These are phyloP conservation scores for Annulohypoxylon maeteangense DNA, from an alignment of 495 filamentous ascomycete genomes.

Conservation along the genomic window DNA sequence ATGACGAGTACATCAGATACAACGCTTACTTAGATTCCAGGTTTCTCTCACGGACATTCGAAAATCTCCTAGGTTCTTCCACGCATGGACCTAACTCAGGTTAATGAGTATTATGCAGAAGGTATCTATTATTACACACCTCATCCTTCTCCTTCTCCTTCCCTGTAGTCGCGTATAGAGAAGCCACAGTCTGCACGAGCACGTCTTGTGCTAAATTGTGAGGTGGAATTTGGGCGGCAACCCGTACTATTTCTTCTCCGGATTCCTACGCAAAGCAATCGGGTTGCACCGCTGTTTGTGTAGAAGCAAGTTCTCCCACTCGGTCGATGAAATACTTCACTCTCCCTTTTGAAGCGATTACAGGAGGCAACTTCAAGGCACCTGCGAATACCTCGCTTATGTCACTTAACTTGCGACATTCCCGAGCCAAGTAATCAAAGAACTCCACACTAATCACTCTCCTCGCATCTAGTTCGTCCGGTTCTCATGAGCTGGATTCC, in stretches of 20 bases:
- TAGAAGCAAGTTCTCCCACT: neutral
- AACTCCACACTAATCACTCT: neutral
- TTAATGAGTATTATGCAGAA: neutral
- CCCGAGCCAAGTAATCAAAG: neutral
- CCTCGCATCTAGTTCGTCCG: neutral
- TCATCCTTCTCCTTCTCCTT: neutral
- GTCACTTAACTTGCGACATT: neutral
- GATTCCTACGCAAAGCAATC: neutral
- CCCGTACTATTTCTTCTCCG: neutral
- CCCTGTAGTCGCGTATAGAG: neutral
- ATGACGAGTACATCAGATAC: neutral
- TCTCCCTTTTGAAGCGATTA: no score
- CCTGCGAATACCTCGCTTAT: neutral
- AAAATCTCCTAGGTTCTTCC: neutral
- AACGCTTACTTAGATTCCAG: constrained; percentile 8
- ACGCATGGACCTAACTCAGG: neutral
- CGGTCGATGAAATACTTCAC: neutral
- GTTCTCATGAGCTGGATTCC: neutral
- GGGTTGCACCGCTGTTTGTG: neutral
- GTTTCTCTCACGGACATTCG: neutral
- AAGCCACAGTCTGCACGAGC: neutral
- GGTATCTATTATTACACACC: neutral
- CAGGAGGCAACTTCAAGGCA: neutral
- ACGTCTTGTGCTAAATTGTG: constrained; percentile 1
- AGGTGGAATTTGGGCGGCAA: neutral